Evolutionary conservation across 108 stramenopile genomes (phyloP), one percentile per base, ranked within the genome.

Genomic region (Fragilariopsis cylindrus): DNA sequence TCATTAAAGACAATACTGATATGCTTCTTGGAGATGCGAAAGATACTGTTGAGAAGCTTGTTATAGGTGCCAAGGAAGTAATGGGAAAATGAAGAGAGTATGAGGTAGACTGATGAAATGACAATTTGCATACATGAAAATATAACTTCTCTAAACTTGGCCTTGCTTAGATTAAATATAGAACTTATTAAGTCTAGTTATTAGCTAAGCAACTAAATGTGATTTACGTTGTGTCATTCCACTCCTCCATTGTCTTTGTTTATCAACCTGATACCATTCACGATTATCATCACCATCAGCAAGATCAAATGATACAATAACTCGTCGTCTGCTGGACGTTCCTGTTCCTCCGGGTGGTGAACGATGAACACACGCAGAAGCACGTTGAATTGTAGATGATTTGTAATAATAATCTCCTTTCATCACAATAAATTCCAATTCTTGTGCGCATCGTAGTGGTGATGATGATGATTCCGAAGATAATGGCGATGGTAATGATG

Each of bases 11-110:
- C 72, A 99, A 99, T 85, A 97, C 94, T 58, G 97, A 96, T 78
- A 98, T 99, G 98, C 86, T 99, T 62, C 83, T 98, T 15, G 97
- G 97, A 44, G 96, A 96, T 72, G 97, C 97, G 54, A 98, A 98
- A 83, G 94, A 96, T 45, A 96, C 95, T 5, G 88, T 90, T 60
- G 97, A 98, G 72, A 90, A 95, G 70, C 82, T 97, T 48, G 80
- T 86, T 15, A 85, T 82, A 60, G 94, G 91, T 39, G 90, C 94
- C 39, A 95, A 94, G 80, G 85, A 60, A 57, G 49, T 75, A 46
- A 83, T 81, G 48, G 76, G 82, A 60, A 85, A 82, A 60, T 85
- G 76, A 30, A 0, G 30, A 30, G 30, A 30, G 30, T 30, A 30
- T 30, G 30, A 30, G 30, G 0, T 30, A 0, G 30, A 30, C 30